Evolutionary conservation across 1,284 basidiomycete species (phyloP), one percentile per base, ranked within the genome.

Genomic region (Cutaneotrichosporon cyanovorans): DNA sequence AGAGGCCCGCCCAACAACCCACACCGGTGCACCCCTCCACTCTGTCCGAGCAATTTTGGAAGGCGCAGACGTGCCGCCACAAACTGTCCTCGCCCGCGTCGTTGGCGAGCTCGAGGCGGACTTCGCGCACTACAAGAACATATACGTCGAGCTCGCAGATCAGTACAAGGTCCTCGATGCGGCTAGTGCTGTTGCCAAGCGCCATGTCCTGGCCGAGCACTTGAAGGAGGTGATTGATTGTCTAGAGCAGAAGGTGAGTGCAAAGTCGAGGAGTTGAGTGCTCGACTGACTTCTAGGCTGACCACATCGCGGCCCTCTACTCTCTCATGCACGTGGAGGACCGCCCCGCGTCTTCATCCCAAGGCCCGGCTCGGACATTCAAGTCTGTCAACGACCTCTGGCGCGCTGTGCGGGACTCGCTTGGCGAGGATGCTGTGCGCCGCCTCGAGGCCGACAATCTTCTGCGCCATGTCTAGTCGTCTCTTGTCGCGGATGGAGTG

Each of bases 141-240:
- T 93, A 46, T 95, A 92, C 58, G 74, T 82, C 42, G 85, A 88
- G 63, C 76, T 93, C 30, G 83, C 90, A 0, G 87, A 91, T 50
- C 84, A 91, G 72, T 95, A 93, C 73, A 87, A 83, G 65, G 72
- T 80, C 8, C 84, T 93, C 77, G 85, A 90, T 62, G 80, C 87
- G 2, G 80, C 80, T 2, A 84, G 83, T 5, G 83, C 88, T 60
- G 80, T 83, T 2, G 77, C 77, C 16, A 87, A 86, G 65, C 77
- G 90, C 25, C 85, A 86, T 54, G 77, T 84, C 9, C 75, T 93
- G 21, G 87, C 90, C 0, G 79, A 82, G 51, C 89, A 91, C 66
- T 74, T 95, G 46, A 81, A 80, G 35, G 87, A 92, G 63, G 87
- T 93, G 15, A 87, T 95, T 40, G 86, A 91, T 66, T 77, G 84